These are phyloP conservation scores for Candida coleopterorum DNA, from an alignment of 805 yeast species.

Conservation along the genomic window DNA sequence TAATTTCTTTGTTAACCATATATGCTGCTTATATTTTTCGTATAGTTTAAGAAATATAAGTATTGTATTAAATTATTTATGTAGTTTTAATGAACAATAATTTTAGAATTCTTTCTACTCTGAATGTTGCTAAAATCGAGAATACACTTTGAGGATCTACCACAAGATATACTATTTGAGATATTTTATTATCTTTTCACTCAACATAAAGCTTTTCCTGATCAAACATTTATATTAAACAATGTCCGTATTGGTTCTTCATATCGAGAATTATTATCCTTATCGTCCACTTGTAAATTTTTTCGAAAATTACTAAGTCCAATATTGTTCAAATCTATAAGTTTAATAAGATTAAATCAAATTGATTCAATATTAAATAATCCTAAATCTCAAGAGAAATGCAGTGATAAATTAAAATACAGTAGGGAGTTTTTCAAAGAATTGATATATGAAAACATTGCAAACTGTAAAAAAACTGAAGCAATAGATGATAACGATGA, in stretches of 20 bases:
- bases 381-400: slow-evolving; percentile 17
- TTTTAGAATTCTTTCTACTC: not conserved
- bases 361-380: slow-evolving; percentile 21
- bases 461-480: slow-evolving; percentile 15
- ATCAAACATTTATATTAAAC: slow-evolving; percentile 9
- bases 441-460: slow-evolving; percentile 12
- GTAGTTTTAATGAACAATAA: too few relatives aligned
- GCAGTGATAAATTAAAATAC: slow-evolving; percentile 15
- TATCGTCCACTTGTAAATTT: slow-evolving; percentile 21
- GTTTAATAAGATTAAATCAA: slow-evolving; percentile 24
- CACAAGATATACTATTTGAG: slow-evolving; percentile 15
- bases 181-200: slow-evolving; percentile 14
- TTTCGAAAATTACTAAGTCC: slow-evolving; percentile 19
- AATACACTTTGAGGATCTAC: slow-evolving; percentile 12
- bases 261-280: slow-evolving; percentile 13
- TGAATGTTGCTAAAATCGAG: not conserved
- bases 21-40: too few relatives aligned
- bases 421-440: slow-evolving; percentile 18
- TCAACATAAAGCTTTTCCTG: not conserved
- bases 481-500: slow-evolving; percentile 15
- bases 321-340: slow-evolving; percentile 16
- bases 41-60: not conserved
- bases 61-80: not conserved
- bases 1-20: too few relatives aligned
- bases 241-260: slow-evolving; percentile 5